Conservation (phyloP, 2,329 filamentous ascomycete genomes). For the Penicillium corylophilum region DNA sequence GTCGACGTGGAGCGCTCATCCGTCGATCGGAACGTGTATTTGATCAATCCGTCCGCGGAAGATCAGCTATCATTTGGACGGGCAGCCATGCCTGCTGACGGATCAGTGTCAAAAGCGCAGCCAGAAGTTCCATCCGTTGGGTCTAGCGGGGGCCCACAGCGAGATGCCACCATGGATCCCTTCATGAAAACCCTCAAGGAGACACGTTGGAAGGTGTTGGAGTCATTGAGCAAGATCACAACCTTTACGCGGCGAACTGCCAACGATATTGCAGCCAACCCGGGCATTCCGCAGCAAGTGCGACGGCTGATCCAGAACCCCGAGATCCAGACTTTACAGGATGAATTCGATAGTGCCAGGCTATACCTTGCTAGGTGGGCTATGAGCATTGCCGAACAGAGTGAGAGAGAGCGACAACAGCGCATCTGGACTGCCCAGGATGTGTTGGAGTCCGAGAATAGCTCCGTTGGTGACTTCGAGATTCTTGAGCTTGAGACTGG, state of each 20-base stretch:
- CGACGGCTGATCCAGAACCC: conserved; percentile 81
- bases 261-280: conserved; percentile 87
- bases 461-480: conserved; percentile 93
- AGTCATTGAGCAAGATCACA: conserved; percentile 95
- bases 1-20: conserved; percentile 77
- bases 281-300: conserved; percentile 84
- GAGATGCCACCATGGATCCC: conserved; percentile 82
- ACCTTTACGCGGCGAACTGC: conserved; percentile 92
- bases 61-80: conserved; percentile 77
- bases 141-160: conserved; percentile 31
- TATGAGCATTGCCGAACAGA: conserved; percentile 97
- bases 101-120: conserved; percentile 40
- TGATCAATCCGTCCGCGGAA: conserved; percentile 82
- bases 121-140: conserved; percentile 34
- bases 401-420: conserved; percentile 79
- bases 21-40: conserved; percentile 85
- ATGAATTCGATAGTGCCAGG: conserved; percentile 95
- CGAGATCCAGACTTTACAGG: conserved; percentile 90
- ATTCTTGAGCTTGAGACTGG: conserved; percentile 77
- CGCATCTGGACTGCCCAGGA: conserved; percentile 92
- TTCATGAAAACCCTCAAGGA: conserved; percentile 93
- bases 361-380: conserved; percentile 95
- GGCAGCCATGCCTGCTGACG: conserved; percentile 39
- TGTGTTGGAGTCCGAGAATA: conserved; percentile 90
- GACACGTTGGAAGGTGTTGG: conserved; percentile 91